phyloP scores from a whole-genome alignment of 441 rosid species.

The Syzygium malaccense region DNA sequence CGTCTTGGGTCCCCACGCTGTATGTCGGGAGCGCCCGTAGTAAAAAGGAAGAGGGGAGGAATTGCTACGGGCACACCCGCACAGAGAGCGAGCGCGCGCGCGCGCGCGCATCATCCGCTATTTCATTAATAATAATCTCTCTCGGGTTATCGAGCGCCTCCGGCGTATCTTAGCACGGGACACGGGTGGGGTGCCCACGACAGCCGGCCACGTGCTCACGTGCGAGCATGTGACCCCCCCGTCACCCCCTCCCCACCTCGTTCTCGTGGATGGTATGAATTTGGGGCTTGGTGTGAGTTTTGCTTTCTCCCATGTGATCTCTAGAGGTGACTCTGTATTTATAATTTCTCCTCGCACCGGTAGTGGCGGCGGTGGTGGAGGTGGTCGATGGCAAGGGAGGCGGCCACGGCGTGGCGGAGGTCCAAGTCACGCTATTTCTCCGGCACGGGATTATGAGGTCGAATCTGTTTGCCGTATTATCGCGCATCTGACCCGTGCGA shows the following conservation, averaged over 20 bases:
- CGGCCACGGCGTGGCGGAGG: neutral
- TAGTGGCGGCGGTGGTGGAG: too few relatives aligned
- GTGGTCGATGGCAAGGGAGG: neutral
- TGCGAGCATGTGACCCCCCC: constrained; percentile 49
- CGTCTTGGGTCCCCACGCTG: neutral
- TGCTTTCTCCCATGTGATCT: neutral
- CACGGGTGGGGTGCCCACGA: constrained; percentile 3
- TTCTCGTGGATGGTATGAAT: constrained; percentile 13
- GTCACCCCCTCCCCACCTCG: neutral
- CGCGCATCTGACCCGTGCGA: neutral
- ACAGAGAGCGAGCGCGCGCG: neutral
- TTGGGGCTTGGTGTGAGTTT: neutral
- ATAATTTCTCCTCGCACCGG: neutral
- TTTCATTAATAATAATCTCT: too few relatives aligned
- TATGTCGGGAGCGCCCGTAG: neutral
- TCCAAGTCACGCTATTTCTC: neutral
- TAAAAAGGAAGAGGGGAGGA: neutral
- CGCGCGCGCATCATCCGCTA: neutral
- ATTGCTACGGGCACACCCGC: neutral
- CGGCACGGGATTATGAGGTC: neutral
- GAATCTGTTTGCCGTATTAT: rapidly evolving
- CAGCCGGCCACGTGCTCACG: constrained; percentile 67
- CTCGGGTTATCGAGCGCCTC: neutral
- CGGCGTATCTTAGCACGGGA: constrained; percentile 12
- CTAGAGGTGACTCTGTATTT: neutral